A percentile compares a stretch with the other conserved stretches of the same genome.
These are phyloP conservation scores for Nannizziopsis barbatae DNA, from an alignment of 2,329 filamentous ascomycete species.

Conservation along the genomic window DNA sequence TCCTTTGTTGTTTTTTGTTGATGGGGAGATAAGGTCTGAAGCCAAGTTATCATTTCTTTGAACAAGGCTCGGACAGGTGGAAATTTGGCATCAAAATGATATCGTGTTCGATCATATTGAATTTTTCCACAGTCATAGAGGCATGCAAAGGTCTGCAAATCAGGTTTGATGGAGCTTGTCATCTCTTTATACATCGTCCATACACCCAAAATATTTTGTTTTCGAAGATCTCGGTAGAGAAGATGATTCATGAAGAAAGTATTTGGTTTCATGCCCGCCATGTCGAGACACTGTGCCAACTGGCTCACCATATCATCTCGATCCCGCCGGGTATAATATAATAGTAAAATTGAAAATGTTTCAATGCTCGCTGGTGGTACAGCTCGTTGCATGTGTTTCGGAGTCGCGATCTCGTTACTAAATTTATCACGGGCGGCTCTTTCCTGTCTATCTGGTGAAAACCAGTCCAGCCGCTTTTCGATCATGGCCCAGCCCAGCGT, in stretches of 20 bases:
- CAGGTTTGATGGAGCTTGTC: conserved; percentile 46
- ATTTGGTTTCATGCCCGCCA: conserved; percentile 55
- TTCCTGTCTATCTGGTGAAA: conserved; percentile 31
- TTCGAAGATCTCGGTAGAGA: conserved; percentile 54
- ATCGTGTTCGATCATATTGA: conserved; percentile 38
- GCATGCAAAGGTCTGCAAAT: conserved; percentile 57
- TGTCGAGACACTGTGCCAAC: conserved; percentile 52
- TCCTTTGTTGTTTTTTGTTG: conserved; percentile 22
- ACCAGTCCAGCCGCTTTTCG: conserved; percentile 52
- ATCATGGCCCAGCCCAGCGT: conserved; percentile 67
- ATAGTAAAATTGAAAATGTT: conserved; percentile 64
- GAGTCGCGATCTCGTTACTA: conserved; percentile 21
- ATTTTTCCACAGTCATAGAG: conserved; percentile 49
- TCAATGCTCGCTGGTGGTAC: conserved; percentile 57
- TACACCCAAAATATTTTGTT: conserved; percentile 45
- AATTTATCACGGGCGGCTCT: conserved; percentile 22
- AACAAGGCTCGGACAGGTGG: conserved; percentile 38
- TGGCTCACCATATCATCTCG: conserved; percentile 48
- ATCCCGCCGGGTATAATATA: conserved; percentile 56
- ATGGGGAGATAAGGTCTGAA: conserved; percentile 25
- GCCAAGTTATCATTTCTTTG: conserved; percentile 41
- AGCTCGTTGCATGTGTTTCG: conserved; percentile 31
- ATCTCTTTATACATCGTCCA: conserved; percentile 47
- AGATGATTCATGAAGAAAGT: conserved; percentile 71
- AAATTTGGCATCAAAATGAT: conserved; percentile 38